Evolutionary conservation across 257 asterid species (phyloP).

Genomic region (Datura wrightii): DNA sequence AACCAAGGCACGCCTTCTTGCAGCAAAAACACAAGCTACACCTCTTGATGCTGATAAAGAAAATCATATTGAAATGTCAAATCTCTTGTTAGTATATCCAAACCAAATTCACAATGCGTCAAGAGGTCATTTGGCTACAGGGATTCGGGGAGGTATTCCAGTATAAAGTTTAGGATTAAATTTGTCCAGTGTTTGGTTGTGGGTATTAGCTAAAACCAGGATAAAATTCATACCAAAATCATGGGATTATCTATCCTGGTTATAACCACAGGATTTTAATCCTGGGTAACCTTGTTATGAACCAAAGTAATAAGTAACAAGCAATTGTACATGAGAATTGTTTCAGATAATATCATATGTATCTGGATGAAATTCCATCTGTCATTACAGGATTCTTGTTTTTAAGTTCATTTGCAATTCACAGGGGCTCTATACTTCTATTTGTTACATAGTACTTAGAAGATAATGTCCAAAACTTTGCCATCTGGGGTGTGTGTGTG

Average conservation of each 20-base stretch:
- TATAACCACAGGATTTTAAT: no score
- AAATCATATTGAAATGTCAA: constrained; percentile 33
- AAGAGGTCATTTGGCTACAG: background rate
- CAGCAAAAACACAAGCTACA: constrained; percentile 84
- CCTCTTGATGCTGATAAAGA: constrained; percentile 86
- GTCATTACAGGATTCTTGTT: background rate
- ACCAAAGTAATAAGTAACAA: background rate
- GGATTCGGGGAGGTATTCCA: background rate
- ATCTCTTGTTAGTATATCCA: constrained; percentile 27
- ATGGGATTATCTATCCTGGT: no score
- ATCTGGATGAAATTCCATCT: constrained; percentile 4
- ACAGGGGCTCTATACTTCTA: background rate
- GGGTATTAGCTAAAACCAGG: background rate
- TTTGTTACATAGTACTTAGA: background rate
- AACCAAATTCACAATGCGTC: background rate
- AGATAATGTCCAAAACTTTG: background rate
- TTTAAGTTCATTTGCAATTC: background rate
- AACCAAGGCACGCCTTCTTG: constrained; percentile 85
- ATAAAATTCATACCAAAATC: no score
- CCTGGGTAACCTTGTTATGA: no score
- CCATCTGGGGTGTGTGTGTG: no score
- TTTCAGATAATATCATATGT: background rate
- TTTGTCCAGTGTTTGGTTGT: background rate
- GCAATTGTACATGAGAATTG: background rate
- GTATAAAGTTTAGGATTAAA: background rate